phyloP scores from a whole-genome alignment of 1,284 basidiomycete species.

The Malassezia vespertilionis region DNA sequence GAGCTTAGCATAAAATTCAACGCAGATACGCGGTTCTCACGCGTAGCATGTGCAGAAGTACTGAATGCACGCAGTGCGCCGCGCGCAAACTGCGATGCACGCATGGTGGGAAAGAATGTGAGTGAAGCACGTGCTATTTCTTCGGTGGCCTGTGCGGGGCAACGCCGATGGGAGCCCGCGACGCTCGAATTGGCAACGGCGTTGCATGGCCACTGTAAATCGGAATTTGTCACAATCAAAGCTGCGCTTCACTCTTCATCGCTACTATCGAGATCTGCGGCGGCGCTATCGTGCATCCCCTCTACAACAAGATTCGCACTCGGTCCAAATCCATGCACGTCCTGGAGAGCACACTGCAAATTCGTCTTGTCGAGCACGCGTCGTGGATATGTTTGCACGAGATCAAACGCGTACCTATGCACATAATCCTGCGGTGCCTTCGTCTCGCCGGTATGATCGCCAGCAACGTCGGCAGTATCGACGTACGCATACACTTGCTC shows the following conservation, averaged over 20 bases:
- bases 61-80: background rate
- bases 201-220: too few relatives aligned
- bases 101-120: too few relatives aligned
- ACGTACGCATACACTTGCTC: conserved; percentile 31
- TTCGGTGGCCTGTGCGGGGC: too few relatives aligned
- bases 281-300: conserved; percentile 15
- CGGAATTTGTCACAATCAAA: too few relatives aligned
- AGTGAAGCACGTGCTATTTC: too few relatives aligned
- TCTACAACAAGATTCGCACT: conserved; percentile 37
- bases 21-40: conserved; percentile 5
- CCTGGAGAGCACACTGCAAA: conserved; percentile 9
- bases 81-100: too few relatives aligned
- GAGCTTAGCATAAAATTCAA: conserved; percentile 11
- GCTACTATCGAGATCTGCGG: conserved; percentile 11
- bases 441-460: conserved; percentile 5
- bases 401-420: conserved; percentile 26
- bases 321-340: conserved; percentile 23
- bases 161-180: too few relatives aligned
- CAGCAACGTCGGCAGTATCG: conserved; percentile 17
- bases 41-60: background rate
- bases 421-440: conserved; percentile 14
- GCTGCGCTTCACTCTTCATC: too few relatives aligned
- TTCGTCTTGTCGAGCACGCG: background rate
- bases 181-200: too few relatives aligned
- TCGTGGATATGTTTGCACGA: conserved; percentile 37